A percentile compares a stretch with the other conserved stretches of the same genome.
Evolutionary conservation across 1,139 yeast species (phyloP).

Genomic region (Yamadazyma aaseri): DNA sequence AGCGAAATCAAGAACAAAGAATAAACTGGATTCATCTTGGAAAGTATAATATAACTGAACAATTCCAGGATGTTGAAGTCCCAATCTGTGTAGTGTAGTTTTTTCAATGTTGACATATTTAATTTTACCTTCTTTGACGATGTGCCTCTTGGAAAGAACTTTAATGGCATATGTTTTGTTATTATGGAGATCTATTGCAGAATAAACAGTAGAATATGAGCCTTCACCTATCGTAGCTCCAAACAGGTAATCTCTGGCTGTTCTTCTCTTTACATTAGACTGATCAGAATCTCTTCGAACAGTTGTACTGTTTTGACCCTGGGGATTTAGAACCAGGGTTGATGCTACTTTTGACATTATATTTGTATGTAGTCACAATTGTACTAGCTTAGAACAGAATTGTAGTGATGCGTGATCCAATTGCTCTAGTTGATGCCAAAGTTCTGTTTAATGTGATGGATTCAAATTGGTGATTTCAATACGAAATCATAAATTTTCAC

Average conservation of each 20-base stretch:
- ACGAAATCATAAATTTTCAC: too few species aligned
- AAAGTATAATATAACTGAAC: slow-evolving; percentile 74
- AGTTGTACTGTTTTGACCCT: not conserved
- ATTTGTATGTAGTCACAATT: too few species aligned
- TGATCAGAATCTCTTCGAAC: not conserved
- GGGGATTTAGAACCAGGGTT: not conserved
- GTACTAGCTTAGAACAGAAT: too few species aligned
- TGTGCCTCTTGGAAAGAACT: slow-evolving; percentile 69
- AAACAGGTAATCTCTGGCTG: slow-evolving; percentile 69
- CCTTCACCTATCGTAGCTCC: slow-evolving; percentile 80
- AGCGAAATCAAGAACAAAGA: slow-evolving; percentile 76
- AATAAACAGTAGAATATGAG: slow-evolving; percentile 72
- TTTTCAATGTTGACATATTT: slow-evolving; percentile 80
- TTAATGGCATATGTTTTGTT: slow-evolving; percentile 68
- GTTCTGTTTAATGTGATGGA: too few species aligned
- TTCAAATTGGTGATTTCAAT: too few species aligned
- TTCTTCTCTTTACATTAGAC: slow-evolving; percentile 17
- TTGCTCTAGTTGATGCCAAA: too few species aligned
- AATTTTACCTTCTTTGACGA: slow-evolving; percentile 75
- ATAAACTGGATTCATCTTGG: slow-evolving; percentile 70
- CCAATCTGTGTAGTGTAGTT: slow-evolving; percentile 68
- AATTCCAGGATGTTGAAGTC: slow-evolving; percentile 63
- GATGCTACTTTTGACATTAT: slow-evolving; percentile 1
- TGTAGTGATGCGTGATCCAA: too few species aligned
- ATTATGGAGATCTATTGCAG: slow-evolving; percentile 62